Evolutionary conservation across 305 asterid genomes (phyloP).

Genomic region (Fraxinus dipetala): DNA sequence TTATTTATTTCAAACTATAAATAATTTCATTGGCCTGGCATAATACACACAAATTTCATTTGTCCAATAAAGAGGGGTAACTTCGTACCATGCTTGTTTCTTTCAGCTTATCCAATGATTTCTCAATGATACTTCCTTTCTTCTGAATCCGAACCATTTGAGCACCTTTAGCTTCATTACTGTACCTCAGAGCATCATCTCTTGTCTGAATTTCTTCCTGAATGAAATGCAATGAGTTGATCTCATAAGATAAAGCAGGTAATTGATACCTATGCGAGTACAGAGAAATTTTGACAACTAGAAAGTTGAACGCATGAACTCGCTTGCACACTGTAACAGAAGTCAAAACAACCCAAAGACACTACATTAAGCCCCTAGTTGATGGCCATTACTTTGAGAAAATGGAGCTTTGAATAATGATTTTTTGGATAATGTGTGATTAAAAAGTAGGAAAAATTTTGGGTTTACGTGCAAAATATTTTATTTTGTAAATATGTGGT

Average conservation of each 20-base stretch:
- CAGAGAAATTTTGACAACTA: slow-evolving; percentile 18
- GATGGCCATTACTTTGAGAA: no score
- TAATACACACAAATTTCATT: not conserved
- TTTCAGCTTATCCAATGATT: slow-evolving; percentile 81
- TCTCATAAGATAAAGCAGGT: slow-evolving; percentile 20
- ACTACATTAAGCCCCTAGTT: not conserved
- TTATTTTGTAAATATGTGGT: no score
- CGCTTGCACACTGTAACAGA: not conserved
- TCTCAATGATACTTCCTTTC: slow-evolving; percentile 66
- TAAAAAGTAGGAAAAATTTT: no score
- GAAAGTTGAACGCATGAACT: not conserved
- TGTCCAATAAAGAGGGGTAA: slow-evolving; percentile 20
- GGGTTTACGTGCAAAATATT: no score
- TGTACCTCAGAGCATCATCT: slow-evolving; percentile 37
- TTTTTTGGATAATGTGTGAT: no score
- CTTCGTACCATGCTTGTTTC: slow-evolving; percentile 79
- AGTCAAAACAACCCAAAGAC: not conserved
- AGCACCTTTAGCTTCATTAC: slow-evolving; percentile 39
- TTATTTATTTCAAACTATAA: not conserved
- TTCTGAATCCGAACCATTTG: slow-evolving; percentile 50
- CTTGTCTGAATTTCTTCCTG: slow-evolving; percentile 66
- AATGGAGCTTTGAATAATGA: no score
- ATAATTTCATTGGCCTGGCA: not conserved
- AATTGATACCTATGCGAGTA: slow-evolving; percentile 11
- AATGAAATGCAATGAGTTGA: slow-evolving; percentile 17